These are phyloP conservation scores for Penstemon eatonii DNA, from an alignment of 257 asterid genomes.

Conservation along the genomic window DNA sequence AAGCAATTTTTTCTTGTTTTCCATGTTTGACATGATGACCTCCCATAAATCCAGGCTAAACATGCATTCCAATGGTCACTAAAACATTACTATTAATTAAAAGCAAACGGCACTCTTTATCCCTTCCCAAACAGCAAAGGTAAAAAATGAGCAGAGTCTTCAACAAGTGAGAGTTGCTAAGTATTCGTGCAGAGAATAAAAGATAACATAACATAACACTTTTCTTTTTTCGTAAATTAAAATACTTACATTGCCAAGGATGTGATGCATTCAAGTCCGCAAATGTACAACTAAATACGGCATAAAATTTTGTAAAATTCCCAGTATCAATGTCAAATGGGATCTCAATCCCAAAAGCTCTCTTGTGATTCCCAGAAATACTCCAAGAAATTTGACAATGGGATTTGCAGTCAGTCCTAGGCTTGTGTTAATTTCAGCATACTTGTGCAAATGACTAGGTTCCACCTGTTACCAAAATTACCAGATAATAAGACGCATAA, in stretches of 20 bases:
- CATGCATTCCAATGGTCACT: too few relatives aligned
- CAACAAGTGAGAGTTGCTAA: too few relatives aligned
- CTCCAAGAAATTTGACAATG: slow-evolving; percentile 85
- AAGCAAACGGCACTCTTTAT: too few relatives aligned
- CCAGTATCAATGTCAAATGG: slow-evolving; percentile 89
- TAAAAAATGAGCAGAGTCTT: too few relatives aligned
- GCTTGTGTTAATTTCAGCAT: slow-evolving; percentile 89
- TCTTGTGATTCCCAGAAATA: slow-evolving; percentile 60
- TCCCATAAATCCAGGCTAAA: too few relatives aligned
- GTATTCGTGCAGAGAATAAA: too few relatives aligned
- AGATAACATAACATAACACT: too few relatives aligned
- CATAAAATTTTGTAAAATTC: slow-evolving; percentile 69
- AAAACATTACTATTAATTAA: too few relatives aligned
- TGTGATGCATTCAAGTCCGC: slow-evolving; percentile 79
- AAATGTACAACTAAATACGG: slow-evolving; percentile 65
- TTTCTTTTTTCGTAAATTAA: not conserved
- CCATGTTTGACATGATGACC: too few relatives aligned
- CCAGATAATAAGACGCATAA: not conserved
- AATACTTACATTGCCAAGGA: slow-evolving; percentile 62
- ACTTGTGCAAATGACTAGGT: slow-evolving; percentile 84
- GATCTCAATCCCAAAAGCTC: slow-evolving; percentile 77
- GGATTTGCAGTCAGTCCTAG: slow-evolving; percentile 88
- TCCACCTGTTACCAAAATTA: slow-evolving; percentile 62
- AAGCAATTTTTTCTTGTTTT: too few relatives aligned
- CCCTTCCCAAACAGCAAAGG: too few relatives aligned